Conservation (phyloP, 1,284 basidiomycete genomes). For the Sporisorium reilianum region DNA sequence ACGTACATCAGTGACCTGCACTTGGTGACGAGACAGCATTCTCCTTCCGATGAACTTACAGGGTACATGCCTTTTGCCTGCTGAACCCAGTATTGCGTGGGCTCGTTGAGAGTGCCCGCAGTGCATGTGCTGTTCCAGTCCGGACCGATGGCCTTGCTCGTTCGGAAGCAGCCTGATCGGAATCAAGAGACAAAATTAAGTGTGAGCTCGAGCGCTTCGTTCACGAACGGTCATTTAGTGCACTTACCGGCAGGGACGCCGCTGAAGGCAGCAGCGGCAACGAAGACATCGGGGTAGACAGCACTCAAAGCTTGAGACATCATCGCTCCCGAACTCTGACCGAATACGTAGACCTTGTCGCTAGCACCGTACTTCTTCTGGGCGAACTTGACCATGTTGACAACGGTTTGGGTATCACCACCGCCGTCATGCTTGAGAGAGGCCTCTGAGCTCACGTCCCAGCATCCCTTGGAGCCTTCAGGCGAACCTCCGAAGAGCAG, state of each 20-base stretch:
- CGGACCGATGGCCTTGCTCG: not conserved
- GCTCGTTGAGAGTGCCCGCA: constrained; percentile 6
- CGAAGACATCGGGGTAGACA: constrained; percentile 18
- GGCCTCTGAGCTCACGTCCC: constrained; percentile 8
- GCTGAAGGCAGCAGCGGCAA: constrained; percentile 5
- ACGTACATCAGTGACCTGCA: not conserved
- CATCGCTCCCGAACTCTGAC: constrained; percentile 29
- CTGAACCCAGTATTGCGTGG: constrained; percentile 16
- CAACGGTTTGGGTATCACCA: constrained; percentile 20
- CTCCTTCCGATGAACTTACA: constrained; percentile 1
- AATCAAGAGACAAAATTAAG: not conserved
- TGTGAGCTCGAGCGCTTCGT: not conserved
- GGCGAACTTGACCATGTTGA: constrained; percentile 30
- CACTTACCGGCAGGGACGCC: not conserved
- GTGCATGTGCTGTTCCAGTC: constrained; percentile 32
- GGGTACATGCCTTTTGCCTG: constrained; percentile 24
- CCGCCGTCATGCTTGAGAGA: constrained; percentile 30
- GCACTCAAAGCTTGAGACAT: constrained; percentile 14
- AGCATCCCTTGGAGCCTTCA: not conserved
- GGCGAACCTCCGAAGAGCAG: constrained; percentile 28
- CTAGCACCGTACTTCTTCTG: constrained; percentile 22
- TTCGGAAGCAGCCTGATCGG: constrained; percentile 22
- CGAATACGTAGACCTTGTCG: constrained; percentile 11
- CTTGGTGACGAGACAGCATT: not conserved
- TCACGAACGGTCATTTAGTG: not conserved